Evolutionary conservation across 2,329 filamentous ascomycete species (phyloP).

Genomic region (Arthrobotrys megalospora): DNA sequence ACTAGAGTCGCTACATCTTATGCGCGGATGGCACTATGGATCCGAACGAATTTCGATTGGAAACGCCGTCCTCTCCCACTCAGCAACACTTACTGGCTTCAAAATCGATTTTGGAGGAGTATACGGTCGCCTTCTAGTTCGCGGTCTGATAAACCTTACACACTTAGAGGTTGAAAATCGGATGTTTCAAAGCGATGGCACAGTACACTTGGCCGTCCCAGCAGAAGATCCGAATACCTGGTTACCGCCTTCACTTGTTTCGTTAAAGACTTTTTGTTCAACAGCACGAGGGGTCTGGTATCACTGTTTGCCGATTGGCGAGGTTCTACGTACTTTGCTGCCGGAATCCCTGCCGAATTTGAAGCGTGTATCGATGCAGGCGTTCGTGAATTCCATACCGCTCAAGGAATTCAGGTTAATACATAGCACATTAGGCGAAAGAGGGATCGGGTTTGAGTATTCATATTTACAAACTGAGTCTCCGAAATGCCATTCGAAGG

Average conservation of each 20-base stretch:
- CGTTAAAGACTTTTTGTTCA: constrained; percentile 32
- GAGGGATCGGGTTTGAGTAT: constrained; percentile 30
- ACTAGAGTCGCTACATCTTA: constrained; percentile 22
- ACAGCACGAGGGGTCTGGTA: constrained; percentile 9
- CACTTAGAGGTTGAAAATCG: constrained; percentile 40
- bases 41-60: constrained; percentile 33
- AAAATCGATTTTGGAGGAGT: constrained; percentile 46
- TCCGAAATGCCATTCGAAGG: constrained; percentile 23
- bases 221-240: constrained; percentile 39
- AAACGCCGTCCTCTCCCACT: constrained; percentile 46
- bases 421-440: neutral
- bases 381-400: constrained; percentile 28
- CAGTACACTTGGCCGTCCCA: neutral
- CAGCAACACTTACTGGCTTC: constrained; percentile 4
- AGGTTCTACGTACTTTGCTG: constrained; percentile 27
- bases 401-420: constrained; percentile 11
- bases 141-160: constrained; percentile 37
- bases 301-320: constrained; percentile 23
- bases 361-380: constrained; percentile 34
- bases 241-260: constrained; percentile 40
- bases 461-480: constrained; percentile 36
- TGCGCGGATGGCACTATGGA: constrained; percentile 9
- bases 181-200: constrained; percentile 18
- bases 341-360: constrained; percentile 28
- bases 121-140: constrained; percentile 29